phyloP scores from a whole-genome alignment of 805 yeast genomes.

The Deakozyma indianensis region DNA sequence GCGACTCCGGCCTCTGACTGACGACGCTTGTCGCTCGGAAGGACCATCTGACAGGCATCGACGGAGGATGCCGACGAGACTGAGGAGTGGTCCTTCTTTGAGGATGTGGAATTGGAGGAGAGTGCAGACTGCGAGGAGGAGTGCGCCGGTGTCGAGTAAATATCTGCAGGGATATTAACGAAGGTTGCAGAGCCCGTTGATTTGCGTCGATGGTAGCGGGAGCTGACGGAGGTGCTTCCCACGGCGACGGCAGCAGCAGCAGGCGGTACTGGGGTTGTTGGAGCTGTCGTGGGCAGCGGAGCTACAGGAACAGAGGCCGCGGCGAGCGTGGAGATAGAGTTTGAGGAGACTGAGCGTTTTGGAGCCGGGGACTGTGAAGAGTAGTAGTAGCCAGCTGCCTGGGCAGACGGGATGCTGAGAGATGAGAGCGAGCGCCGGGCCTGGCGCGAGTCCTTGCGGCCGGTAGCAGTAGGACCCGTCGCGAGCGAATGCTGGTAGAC shows the following conservation, averaged over 20 bases:
- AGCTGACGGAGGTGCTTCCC: no score
- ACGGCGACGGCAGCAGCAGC: no score
- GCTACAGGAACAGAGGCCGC: not conserved
- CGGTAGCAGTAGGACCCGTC: not conserved
- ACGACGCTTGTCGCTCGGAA: not conserved
- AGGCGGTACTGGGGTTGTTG: no score
- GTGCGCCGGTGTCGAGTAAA: slow-evolving; percentile 1
- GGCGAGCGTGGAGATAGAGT: not conserved
- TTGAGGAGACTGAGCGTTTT: not conserved
- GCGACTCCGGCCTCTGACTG: not conserved
- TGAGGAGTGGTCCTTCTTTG: slow-evolving; percentile 1
- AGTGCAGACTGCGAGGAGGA: slow-evolving; percentile 2
- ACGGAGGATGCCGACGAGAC: not conserved
- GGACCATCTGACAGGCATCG: not conserved
- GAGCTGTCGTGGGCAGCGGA: no score
- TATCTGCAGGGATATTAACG: not conserved
- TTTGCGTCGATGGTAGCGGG: slow-evolving; percentile 1
- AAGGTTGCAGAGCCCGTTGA: not conserved
- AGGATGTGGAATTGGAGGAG: slow-evolving; percentile 1
- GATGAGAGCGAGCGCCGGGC: slow-evolving; percentile 1
- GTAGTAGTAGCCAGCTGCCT: not conserved
- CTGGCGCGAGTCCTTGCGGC: not conserved
- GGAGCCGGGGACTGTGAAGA: not conserved
- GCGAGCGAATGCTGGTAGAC: slow-evolving; percentile 1
- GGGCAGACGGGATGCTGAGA: not conserved